Evolutionary conservation across 176 grass and related monocot species (phyloP).

Genomic region (Cenchrus fungigraminus): DNA sequence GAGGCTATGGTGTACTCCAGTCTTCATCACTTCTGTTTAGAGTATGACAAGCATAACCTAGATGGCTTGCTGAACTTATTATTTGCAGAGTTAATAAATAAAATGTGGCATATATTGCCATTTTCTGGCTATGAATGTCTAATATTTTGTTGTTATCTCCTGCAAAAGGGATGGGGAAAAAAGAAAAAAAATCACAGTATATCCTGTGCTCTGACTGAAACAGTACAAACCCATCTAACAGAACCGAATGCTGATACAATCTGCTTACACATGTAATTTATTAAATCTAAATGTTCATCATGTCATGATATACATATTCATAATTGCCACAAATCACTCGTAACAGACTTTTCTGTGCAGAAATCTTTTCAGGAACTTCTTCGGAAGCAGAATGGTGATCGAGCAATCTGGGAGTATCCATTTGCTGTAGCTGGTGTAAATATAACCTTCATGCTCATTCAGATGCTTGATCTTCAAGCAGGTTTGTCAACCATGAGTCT

Average conservation of each 20-base stretch:
- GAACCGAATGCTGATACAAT: background rate
- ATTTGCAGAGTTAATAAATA: background rate
- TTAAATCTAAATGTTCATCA: background rate
- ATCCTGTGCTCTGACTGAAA: background rate
- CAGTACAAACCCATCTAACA: background rate
- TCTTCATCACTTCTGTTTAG: background rate
- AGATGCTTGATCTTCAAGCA: conserved; percentile 97
- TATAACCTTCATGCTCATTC: conserved; percentile 97
- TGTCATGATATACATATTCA: background rate
- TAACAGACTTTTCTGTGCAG: conserved; percentile 47
- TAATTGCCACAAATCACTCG: background rate
- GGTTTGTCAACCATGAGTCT: conserved; percentile 50
- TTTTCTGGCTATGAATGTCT: background rate
- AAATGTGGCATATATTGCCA: background rate
- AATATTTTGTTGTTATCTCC: background rate
- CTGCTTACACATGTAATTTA: conserved; percentile 1
- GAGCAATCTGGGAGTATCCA: conserved; percentile 97
- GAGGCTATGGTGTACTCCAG: background rate
- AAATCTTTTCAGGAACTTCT: conserved; percentile 92
- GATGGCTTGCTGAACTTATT: background rate
- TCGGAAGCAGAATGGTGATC: conserved; percentile 83
- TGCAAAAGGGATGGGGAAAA: background rate
- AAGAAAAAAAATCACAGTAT: background rate
- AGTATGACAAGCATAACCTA: background rate
- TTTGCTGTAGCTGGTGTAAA: conserved; percentile 98